These are phyloP conservation scores for Neophaeococcomyces aloes DNA, from an alignment of 2,329 filamentous ascomycete genomes.

Conservation along the genomic window DNA sequence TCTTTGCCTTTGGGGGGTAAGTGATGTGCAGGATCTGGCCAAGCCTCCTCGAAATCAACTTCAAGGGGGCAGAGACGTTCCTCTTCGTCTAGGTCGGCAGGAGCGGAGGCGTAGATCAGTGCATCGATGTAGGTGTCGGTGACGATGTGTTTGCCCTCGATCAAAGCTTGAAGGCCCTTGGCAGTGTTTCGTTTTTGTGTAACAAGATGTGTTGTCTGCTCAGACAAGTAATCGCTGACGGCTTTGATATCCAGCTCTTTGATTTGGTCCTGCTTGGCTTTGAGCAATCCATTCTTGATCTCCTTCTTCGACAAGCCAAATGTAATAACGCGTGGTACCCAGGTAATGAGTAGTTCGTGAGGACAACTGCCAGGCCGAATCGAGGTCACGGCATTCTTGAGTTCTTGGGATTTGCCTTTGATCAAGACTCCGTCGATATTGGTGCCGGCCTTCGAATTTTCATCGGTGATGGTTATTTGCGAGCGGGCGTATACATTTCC, in stretches of 20 bases:
- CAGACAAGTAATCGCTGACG: conserved; percentile 57
- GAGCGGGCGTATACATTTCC: conserved; percentile 56
- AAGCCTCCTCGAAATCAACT: conserved; percentile 63
- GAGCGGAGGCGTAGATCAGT: conserved; percentile 50
- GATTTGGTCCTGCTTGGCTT: conserved; percentile 52
- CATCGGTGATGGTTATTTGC: conserved; percentile 62
- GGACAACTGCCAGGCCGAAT: conserved; percentile 64
- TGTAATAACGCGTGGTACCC: conserved; percentile 70
- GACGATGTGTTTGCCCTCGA: conserved; percentile 71
- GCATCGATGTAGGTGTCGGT: conserved; percentile 62
- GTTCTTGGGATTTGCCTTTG: conserved; percentile 43
- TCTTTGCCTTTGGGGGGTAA: conserved; percentile 68
- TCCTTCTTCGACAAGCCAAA: conserved; percentile 68
- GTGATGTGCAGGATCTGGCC: conserved; percentile 64
- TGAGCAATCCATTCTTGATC: conserved; percentile 54
- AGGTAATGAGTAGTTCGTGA: conserved; percentile 53
- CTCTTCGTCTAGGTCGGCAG: conserved; percentile 40
- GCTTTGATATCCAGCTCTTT: conserved; percentile 87
- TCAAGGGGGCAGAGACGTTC: conserved; percentile 54
- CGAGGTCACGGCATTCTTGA: conserved; percentile 50
- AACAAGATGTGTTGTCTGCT: conserved; percentile 74
- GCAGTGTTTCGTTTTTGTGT: conserved; percentile 82
- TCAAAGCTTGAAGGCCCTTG: conserved; percentile 73
- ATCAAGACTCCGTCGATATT: conserved; percentile 62
- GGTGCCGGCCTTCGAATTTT: conserved; percentile 77